Evolutionary conservation across 2,329 filamentous ascomycete species (phyloP), one percentile per base, ranked within the genome.

Genomic region (Helicocarpus griseus): DNA sequence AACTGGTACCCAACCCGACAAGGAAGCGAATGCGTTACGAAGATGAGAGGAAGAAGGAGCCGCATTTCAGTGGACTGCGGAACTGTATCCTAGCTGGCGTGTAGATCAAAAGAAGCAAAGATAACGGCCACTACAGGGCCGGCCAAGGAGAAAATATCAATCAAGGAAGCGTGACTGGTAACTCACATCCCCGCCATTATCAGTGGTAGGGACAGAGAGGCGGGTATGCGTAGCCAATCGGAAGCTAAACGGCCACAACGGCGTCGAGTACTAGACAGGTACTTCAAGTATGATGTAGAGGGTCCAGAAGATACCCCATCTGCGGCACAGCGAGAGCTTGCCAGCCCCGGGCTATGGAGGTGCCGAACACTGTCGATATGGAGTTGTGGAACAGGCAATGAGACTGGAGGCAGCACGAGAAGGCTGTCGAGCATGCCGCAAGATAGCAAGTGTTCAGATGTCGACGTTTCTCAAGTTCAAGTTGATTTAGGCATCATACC

Each of bases 291-390:
- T 29, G 19, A n/a, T 49, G 26, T 29, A 48, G 24, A 33, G 21
- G 33, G 17, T 24, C 47, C 33, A 41, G 36, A 28, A 29, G 33
- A 29, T 33, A 9, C 22, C 14, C 47, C 24, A 19, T 35, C 35
- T 49, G 47, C 47, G 47, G 47, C 47, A 40, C 36, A 40, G 47
- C 36, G 28, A 11, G 19, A 36, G 33, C 29, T 38, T n/a, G 22
- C 7, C 33, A 38, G 14, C 19, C 29, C 11, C 28, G 45, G 29
- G 19, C 26, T 17, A 40, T 13, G 31, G 7, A 40, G 19, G 2
- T 1, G 9, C 47, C n/a, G 29, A 29, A 40, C n/a, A 22, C 24
- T 4, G 11, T 48, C 13, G 13, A 19, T 8, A 40, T 38, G 5
- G 17, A 31, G 31, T 22, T 14, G 31, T 2, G 29, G n/a, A 22